A percentile compares a stretch with the other conserved stretches of the same genome.
phyloP scores from a whole-genome alignment of 345 rosid species.

The Aquilaria malaccensis region DNA sequence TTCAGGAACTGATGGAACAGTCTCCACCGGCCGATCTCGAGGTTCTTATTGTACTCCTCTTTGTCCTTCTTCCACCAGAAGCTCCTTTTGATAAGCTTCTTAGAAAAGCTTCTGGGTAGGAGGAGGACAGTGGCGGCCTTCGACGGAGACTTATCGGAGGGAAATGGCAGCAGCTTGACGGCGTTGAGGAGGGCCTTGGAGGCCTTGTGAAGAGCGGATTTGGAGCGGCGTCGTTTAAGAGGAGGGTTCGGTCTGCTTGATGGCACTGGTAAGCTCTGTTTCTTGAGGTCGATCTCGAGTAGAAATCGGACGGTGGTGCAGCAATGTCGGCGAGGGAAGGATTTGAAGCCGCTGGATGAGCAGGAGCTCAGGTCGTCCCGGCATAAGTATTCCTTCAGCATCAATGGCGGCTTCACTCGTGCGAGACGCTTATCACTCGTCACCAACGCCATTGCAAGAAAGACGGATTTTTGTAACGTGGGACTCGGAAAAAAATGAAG shows the following conservation, averaged over 20 bases:
- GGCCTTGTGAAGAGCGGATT: conserved; percentile 54
- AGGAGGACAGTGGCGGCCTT: conserved; percentile 6
- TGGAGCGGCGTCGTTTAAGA: conserved; percentile 23
- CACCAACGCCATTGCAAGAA: neutral
- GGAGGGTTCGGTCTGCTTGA: conserved; percentile 12
- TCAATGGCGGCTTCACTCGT: conserved; percentile 26
- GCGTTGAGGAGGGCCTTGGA: conserved; percentile 54
- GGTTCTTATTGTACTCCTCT: conserved; percentile 6
- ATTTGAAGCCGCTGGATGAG: conserved; percentile 85
- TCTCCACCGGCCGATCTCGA: conserved; percentile 42
- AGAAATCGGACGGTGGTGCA: conserved; percentile 64
- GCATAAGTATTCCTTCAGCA: conserved; percentile 68
- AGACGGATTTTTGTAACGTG: too few species aligned
- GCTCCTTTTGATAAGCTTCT: conserved; percentile 36
- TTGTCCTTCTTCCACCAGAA: conserved; percentile 51
- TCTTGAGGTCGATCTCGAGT: conserved; percentile 56
- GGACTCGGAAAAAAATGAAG: too few species aligned
- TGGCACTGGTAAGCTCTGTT: conserved; percentile 16
- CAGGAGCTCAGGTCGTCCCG: conserved; percentile 75
- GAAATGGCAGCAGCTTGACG: conserved; percentile 50
- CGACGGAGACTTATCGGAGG: conserved; percentile 25
- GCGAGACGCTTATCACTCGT: neutral
- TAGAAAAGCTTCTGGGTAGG: conserved; percentile 42
- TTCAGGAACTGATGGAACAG: conserved; percentile 36
- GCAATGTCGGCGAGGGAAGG: conserved; percentile 69